These are phyloP conservation scores for Alternaria novae-zelandiae DNA, from an alignment of 2,329 filamentous ascomycete species.

Conservation along the genomic window DNA sequence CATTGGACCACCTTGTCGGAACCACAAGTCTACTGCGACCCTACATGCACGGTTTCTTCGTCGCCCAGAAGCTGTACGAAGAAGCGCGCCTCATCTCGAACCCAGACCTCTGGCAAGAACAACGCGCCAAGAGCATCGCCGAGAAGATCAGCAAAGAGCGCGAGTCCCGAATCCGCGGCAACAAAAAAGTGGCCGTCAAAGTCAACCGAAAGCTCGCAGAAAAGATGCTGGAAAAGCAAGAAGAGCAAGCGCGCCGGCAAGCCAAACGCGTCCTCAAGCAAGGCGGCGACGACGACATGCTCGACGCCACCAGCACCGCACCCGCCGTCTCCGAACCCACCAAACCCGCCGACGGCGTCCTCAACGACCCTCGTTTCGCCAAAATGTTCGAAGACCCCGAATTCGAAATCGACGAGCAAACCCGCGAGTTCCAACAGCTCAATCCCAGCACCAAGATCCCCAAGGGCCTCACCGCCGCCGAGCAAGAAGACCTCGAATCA, in stretches of 20 bases:
- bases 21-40: conserved; percentile 88
- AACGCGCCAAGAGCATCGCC: conserved; percentile 86
- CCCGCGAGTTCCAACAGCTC: conserved; percentile 82
- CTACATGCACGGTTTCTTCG: conserved; percentile 99
- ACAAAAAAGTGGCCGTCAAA: conserved; percentile 88
- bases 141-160: conserved; percentile 97
- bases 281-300: conserved; percentile 61
- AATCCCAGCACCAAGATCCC: conserved; percentile 79
- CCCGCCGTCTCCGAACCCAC: conserved; percentile 50
- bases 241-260: conserved; percentile 64
- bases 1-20: conserved; percentile 86
- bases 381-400: conserved; percentile 91
- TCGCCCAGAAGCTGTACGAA: conserved; percentile 92
- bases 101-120: conserved; percentile 91
- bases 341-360: conserved; percentile 61
- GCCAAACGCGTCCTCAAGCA: conserved; percentile 62
- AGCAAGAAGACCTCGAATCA: conserved; percentile 63
- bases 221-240: conserved; percentile 69
- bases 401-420: conserved; percentile 89
- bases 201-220: conserved; percentile 82
- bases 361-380: conserved; percentile 86
- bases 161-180: conserved; percentile 90
- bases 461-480: conserved; percentile 63
- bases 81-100: conserved; percentile 92
- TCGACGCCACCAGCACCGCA: conserved; percentile 33